These are phyloP conservation scores for Suillus cothurnatus DNA, from an alignment of 768 basidiomycete genomes.

Conservation along the genomic window DNA sequence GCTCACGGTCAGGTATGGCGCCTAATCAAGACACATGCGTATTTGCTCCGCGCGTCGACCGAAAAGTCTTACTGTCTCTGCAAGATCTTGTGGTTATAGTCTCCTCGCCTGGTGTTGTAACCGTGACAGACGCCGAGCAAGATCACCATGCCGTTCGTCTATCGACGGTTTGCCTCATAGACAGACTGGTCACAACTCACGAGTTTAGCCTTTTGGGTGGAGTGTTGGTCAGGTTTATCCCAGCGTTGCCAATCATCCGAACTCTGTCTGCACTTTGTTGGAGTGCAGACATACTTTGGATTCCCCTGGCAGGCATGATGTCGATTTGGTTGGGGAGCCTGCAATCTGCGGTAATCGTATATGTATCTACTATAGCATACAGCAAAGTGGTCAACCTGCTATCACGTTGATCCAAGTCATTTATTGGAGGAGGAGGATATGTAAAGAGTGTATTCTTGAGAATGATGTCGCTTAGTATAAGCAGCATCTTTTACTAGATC, in stretches of 20 bases:
- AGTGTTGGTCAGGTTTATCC: not conserved
- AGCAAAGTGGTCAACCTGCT: too few relatives aligned
- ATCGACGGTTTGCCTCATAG: too few relatives aligned
- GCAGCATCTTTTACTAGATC: not conserved
- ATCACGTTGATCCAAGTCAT: not conserved
- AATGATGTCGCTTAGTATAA: not conserved
- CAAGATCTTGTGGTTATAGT: not conserved
- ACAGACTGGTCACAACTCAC: too few relatives aligned
- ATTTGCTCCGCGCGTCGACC: not conserved
- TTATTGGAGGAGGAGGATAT: not conserved
- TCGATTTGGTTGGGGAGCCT: not conserved
- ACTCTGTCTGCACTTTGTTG: not conserved
- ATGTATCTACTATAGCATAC: not conserved
- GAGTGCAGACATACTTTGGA: conserved; percentile 1
- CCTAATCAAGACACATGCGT: not conserved
- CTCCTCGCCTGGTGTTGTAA: not conserved
- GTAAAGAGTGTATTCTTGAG: not conserved
- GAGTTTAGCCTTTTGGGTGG: not conserved
- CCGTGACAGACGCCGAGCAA: not conserved
- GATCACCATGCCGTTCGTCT: too few relatives aligned
- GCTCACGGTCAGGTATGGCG: not conserved
- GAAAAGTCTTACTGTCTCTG: not conserved
- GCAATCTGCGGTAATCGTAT: not conserved
- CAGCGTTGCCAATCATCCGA: not conserved
- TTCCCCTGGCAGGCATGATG: too few relatives aligned